Evolutionary conservation across 2,329 filamentous ascomycete species (phyloP), one percentile per base, ranked within the genome.

Genomic region (Colletotrichum spaethianum): DNA sequence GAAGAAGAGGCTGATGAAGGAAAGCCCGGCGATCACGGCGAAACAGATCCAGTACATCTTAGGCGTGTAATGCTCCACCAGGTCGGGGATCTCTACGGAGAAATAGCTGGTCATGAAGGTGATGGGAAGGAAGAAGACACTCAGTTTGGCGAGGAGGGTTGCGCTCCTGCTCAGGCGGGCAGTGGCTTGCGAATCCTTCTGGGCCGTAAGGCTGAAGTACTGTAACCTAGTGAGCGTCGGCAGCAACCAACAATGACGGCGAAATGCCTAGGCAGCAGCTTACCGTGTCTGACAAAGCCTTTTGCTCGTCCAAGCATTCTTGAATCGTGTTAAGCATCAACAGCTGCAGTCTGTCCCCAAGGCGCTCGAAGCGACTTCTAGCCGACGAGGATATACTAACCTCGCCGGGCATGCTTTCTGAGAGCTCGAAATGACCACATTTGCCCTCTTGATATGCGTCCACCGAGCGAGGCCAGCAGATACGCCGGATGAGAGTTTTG

Each of bases 201-300:
- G 90, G 23, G 92, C 90, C 70, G 93, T 93, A 74, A 95, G 86
- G 79, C 93, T 94, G 85, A 94, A 94, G 79, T 94, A 94, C 91
- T 93, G 70, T 33, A 46, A 12, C 18, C 4, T 72, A 62, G 78
- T 70, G 75, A 55, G n/a, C 46, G 53, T 8, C 28, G 42, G 16
- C 59, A 66, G 50, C 14, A 28, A 23, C 18, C 28, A 40, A 18
- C 6, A 8, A 23, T 36, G 28, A 26, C 48, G 28, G n/a, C 46
- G 6, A 14, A 59, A 11, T 53, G 36, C 31, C 46, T n/a, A 33
- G 16, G 8, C 26, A 57, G 48, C 33, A 42, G 76, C 86, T 78
- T 80, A 92, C 92, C 78, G 94, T 90, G 74, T 89, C 88, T 4
- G 93, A 91, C 33, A 95, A 83, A 0, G 90, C 90, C 33, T 92